Evolutionary conservation across 2,329 filamentous ascomycete genomes (phyloP), one percentile per base, ranked within the genome.

Genomic region (Diplodia intermedia): DNA sequence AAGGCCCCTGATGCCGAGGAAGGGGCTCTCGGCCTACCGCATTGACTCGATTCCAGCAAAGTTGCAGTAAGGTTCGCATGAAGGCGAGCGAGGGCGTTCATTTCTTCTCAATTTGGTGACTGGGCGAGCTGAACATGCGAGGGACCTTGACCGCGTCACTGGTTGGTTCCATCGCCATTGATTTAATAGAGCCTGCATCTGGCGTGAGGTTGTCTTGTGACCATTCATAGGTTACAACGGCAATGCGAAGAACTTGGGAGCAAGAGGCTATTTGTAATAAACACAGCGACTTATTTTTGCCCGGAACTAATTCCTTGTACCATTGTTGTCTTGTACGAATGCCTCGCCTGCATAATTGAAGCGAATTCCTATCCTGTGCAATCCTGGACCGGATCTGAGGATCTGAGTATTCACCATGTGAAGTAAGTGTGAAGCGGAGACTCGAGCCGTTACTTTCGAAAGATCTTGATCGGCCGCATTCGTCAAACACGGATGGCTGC

Each of bases 1-100:
- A 52, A 63, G 14, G 38, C 47, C 5, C 60, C 60, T 26, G 47
- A 23, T 38, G 60, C 60, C 12, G 60, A 63, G 20, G 31, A 63
- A 38, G 60, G 60, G 8, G 14, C 18, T 14, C 20, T 62, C 11
- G 29, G 15, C 9, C 26, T 15, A 4, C 20, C 4, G 15, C 11
- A 23, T 47, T 47, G 26, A 29, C 9, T 8, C 18, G n/a, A 12
- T 3, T 4, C 31, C n/a, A 33, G 29, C 33, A n/a, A 38, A 3
- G 4, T 47, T 47, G 31, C 54, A 57, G n/a, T 6, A 20, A 31
- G 5, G 15, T 11, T 31, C 15, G 29, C 29, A 4, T 33, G n/a
- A 31, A 55, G 26, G 15, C 53, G n/a, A 18, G 18, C 3, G n/a
- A 47, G 11, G 43, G n/a, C 18, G 20, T n/a, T n/a, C 6, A 7